Percentiles rank a stretch among this genome's conserved stretches.
These are phyloP conservation scores for Cryptococcus wingfieldii DNA, from an alignment of 1,284 basidiomycete species.

Conservation along the genomic window DNA sequence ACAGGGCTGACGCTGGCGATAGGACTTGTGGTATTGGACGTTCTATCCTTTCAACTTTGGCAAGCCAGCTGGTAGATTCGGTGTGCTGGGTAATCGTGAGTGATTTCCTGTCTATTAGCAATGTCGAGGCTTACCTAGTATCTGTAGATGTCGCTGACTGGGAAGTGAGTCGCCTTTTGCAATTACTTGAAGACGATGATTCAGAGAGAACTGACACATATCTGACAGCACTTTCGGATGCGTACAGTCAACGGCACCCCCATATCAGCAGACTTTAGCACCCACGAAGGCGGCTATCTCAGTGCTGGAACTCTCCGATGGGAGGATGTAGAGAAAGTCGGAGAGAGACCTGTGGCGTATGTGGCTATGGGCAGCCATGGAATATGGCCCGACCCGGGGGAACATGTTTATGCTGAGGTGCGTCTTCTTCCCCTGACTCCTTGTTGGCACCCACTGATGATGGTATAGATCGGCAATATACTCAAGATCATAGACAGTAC, in stretches of 20 bases:
- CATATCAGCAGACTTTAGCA: conserved; percentile 42
- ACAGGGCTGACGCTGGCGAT: not conserved
- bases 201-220: not conserved
- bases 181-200: not conserved
- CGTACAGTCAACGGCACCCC: conserved; percentile 40
- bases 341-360: conserved; percentile 41
- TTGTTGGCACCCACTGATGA: not conserved
- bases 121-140: not conserved
- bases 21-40: conserved; percentile 47
- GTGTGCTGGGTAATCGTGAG: conserved; percentile 45
- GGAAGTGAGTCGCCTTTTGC: conserved; percentile 24
- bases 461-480: conserved; percentile 18
- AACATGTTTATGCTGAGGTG: conserved; percentile 41
- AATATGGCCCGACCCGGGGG: conserved; percentile 40
- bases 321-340: conserved; percentile 33
- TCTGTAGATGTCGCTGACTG: conserved; percentile 41
- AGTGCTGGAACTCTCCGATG: conserved; percentile 39
- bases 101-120: not conserved
- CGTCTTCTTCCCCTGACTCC: not conserved
- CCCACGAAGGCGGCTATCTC: conserved; percentile 34
- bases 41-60: conserved; percentile 48
- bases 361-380: conserved; percentile 43
- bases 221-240: conserved; percentile 28
- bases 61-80: conserved; percentile 39
- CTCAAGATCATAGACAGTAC: conserved; percentile 42